Conservation (phyloP, 1,284 basidiomycete species). For the Mycosarcoma maydis region DNA sequence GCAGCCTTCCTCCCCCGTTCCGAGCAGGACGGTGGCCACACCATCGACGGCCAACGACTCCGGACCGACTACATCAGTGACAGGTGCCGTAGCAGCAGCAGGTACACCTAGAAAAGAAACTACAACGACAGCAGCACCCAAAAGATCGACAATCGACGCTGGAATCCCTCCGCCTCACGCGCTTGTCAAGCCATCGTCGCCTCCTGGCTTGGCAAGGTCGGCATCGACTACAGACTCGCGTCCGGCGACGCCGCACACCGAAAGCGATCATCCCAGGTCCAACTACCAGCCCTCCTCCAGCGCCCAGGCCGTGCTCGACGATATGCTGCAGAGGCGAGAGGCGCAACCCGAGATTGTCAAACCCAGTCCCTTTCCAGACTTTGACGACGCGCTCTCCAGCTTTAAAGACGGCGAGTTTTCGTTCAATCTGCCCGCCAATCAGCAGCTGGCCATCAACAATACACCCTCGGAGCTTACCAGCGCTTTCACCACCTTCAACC, state of each 20-base stretch:
- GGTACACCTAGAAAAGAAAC: constrained; percentile 16
- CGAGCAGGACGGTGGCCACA: constrained; percentile 38
- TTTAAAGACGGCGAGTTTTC: constrained; percentile 63
- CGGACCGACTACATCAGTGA: not conserved
- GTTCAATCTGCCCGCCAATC: constrained; percentile 55
- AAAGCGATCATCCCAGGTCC: constrained; percentile 68
- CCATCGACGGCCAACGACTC: constrained; percentile 6
- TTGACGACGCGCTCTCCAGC: constrained; percentile 59
- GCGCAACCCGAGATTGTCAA: constrained; percentile 74
- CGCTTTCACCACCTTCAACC: constrained; percentile 42
- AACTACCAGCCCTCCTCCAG: constrained; percentile 86
- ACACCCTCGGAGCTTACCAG: constrained; percentile 35
- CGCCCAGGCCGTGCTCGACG: constrained; percentile 83
- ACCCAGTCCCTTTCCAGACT: constrained; percentile 61
- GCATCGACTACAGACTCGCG: constrained; percentile 68
- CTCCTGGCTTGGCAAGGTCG: constrained; percentile 40
- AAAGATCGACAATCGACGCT: constrained; percentile 4
- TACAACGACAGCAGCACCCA: constrained; percentile 3
- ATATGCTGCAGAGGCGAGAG: constrained; percentile 80
- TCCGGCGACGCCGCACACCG: constrained; percentile 75
- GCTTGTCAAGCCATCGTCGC: constrained; percentile 45
- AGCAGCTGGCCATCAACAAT: constrained; percentile 27
- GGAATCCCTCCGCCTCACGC: constrained; percentile 57
- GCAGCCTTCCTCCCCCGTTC: constrained; percentile 34
- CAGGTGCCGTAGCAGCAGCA: constrained; percentile 2